Conservation (phyloP, 257 asterid species). For the Nicotiana paniculata region DNA sequence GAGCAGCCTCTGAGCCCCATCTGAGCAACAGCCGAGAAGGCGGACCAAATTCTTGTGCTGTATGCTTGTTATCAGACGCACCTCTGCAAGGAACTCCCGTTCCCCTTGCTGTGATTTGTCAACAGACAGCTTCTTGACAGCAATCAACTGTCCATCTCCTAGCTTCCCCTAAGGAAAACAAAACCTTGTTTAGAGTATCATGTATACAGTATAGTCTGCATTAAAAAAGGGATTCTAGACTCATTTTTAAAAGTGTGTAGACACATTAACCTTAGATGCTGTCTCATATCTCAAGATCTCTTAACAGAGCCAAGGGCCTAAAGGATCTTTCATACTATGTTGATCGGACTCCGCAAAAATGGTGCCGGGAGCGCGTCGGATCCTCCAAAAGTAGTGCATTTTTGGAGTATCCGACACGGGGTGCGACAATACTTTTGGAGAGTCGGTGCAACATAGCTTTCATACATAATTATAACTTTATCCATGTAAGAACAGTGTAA, state of each 20-base stretch:
- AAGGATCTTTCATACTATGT: no score
- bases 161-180: conserved; percentile 45
- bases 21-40: conserved; percentile 75
- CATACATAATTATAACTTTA: no score
- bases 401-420: no score
- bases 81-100: conserved; percentile 63
- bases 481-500: no score
- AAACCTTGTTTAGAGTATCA: not conserved
- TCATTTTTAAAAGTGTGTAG: not conserved
- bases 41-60: conserved; percentile 81
- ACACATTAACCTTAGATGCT: not conserved
- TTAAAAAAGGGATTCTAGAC: not conserved
- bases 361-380: no score
- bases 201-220: not conserved
- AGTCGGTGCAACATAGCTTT: no score
- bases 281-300: no score
- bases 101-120: conserved; percentile 81
- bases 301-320: no score
- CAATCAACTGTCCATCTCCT: conserved; percentile 52
- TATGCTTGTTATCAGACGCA: conserved; percentile 67
- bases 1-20: conserved; percentile 63
- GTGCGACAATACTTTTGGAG: no score
- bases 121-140: conserved; percentile 56
- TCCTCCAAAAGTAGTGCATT: no score
- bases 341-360: no score